phyloP scores from a whole-genome alignment of 1,284 basidiomycete species.

The Tilletia caries region DNA sequence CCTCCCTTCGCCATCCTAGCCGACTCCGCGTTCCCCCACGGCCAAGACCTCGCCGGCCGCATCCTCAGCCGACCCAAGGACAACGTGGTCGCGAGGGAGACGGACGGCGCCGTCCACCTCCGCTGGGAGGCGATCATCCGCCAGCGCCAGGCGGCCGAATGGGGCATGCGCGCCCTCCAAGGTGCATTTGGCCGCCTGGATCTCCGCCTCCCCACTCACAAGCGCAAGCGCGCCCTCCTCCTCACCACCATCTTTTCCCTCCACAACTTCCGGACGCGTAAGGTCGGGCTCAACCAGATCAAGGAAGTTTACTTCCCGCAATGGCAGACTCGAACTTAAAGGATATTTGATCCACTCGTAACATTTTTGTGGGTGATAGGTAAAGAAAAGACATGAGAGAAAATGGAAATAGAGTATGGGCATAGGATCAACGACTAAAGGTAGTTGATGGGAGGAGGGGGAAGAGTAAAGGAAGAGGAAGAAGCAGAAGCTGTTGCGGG shows the following conservation, averaged over 20 bases:
- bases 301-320: not conserved
- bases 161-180: not conserved
- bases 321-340: not conserved
- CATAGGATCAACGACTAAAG: too few species aligned
- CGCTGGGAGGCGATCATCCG: not conserved
- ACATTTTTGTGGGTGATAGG: too few species aligned
- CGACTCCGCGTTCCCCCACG: not conserved
- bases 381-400: too few species aligned
- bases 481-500: too few species aligned
- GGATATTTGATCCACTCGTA: too few species aligned
- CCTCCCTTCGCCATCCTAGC: not conserved
- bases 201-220: not conserved
- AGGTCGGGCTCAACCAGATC: not conserved
- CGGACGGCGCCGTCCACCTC: not conserved
- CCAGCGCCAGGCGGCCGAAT: not conserved
- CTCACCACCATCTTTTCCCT: not conserved
- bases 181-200: not conserved
- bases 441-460: too few species aligned
- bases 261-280: not conserved
- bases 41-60: not conserved
- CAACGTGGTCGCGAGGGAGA: not conserved
- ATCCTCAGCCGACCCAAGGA: not conserved
- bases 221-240: not conserved
- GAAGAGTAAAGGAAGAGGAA: too few species aligned
- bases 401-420: too few species aligned